Conservation (phyloP, 345 rosid species). For the Melaleuca quinquenervia region DNA sequence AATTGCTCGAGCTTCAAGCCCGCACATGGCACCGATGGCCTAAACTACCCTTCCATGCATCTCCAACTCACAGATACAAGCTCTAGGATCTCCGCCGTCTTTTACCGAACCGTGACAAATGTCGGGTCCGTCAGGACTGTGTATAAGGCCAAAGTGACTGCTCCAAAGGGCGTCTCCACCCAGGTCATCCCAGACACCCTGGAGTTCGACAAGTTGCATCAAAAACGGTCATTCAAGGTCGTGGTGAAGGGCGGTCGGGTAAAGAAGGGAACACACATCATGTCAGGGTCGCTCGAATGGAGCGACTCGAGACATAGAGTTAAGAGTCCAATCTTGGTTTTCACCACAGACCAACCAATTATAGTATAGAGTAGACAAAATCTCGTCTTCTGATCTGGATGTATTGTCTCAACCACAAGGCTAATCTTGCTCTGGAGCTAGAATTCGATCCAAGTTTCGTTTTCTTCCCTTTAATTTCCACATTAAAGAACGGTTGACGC, state of each 20-base stretch:
- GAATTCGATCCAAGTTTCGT: neutral
- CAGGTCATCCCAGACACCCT: constrained; percentile 39
- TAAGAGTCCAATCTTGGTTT: constrained; percentile 44
- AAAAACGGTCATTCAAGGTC: constrained; percentile 41
- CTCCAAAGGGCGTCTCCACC: constrained; percentile 36
- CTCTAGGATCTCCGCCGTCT: constrained; percentile 29
- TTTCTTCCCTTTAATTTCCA: neutral
- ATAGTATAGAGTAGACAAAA: neutral
- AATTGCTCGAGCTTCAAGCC: constrained; percentile 36
- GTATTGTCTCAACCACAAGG: neutral
- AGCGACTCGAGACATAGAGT: constrained; percentile 44
- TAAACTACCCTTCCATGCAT: constrained; percentile 88
- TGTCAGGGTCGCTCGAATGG: constrained; percentile 56
- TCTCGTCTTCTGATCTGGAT: neutral
- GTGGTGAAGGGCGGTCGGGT: constrained; percentile 27
- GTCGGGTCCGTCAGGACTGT: constrained; percentile 33
- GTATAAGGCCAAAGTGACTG: constrained; percentile 37
- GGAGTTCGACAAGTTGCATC: constrained; percentile 16
- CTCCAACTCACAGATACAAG: constrained; percentile 14
- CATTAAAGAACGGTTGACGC: neutral
- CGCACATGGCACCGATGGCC: constrained; percentile 54
- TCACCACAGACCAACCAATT: neutral
- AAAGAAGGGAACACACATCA: constrained; percentile 2
- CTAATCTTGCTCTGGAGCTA: neutral
- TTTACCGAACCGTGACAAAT: constrained; percentile 49